Conservation (phyloP, 176 grass and related monocot genomes). For the Zoysia japonica region DNA sequence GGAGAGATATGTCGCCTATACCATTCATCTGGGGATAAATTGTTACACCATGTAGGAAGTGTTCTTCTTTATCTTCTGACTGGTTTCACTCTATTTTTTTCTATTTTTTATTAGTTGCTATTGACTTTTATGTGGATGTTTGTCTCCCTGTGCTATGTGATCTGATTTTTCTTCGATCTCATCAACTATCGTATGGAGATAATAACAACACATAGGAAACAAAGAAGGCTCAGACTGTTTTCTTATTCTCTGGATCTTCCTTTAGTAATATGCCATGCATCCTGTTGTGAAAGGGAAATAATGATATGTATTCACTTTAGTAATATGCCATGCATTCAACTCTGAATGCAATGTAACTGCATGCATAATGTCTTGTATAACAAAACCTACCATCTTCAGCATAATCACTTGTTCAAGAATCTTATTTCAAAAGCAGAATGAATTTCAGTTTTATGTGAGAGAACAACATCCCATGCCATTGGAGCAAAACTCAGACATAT, state of each 20-base stretch:
- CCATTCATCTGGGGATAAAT: slow-evolving; percentile 82
- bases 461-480: slow-evolving; percentile 13
- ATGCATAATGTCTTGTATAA: slow-evolving; percentile 27
- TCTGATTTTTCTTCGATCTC: slow-evolving; percentile 6
- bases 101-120: not conserved
- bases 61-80: slow-evolving; percentile 42
- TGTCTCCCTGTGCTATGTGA: not conserved
- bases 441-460: slow-evolving; percentile 34
- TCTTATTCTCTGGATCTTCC: slow-evolving; percentile 6
- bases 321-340: no score
- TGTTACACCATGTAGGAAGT: slow-evolving; percentile 84
- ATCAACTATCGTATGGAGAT: slow-evolving; percentile 1
- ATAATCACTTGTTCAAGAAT: slow-evolving; percentile 24
- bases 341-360: slow-evolving; percentile 14
- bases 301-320: no score
- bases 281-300: slow-evolving; percentile 16
- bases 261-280: not conserved
- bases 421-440: slow-evolving; percentile 21
- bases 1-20: slow-evolving; percentile 96
- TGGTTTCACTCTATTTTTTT: slow-evolving; percentile 6
- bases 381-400: slow-evolving; percentile 14
- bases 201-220: slow-evolving; percentile 22
- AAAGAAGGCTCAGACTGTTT: slow-evolving; percentile 22
- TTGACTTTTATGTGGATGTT: not conserved
- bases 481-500: slow-evolving; percentile 8